A percentile compares a stretch with the other conserved stretches of the same genome.
These are phyloP conservation scores for Forsythia viridissima DNA, from an alignment of 257 asterid genomes.

Conservation along the genomic window DNA sequence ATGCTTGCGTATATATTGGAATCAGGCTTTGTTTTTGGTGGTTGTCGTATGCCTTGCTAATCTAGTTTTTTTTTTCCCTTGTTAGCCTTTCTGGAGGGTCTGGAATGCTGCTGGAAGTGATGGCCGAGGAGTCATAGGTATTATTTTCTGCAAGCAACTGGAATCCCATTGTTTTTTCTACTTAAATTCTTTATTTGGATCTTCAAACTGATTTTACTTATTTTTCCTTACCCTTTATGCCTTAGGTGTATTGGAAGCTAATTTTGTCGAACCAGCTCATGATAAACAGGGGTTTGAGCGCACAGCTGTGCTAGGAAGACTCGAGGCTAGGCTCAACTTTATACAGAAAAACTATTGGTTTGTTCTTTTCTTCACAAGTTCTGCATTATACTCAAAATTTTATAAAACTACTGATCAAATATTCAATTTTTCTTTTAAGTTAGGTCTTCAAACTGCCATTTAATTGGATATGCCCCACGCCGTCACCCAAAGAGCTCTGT, in stretches of 20 bases:
- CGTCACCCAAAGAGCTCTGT: slow-evolving; percentile 30
- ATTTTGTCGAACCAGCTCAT: slow-evolving; percentile 80
- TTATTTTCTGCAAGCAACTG: neutral
- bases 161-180: neutral
- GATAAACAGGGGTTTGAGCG: slow-evolving; percentile 81
- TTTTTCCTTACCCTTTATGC: neutral
- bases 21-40: no score
- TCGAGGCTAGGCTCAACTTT: slow-evolving; percentile 42
- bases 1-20: neutral
- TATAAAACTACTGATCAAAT: neutral
- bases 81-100: slow-evolving; percentile 89
- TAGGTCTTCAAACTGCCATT: slow-evolving; percentile 58
- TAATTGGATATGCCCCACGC: slow-evolving; percentile 63
- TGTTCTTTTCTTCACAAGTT: slow-evolving; percentile 7
- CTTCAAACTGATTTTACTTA: neutral
- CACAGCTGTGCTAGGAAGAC: slow-evolving; percentile 50
- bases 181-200: neutral
- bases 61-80: neutral
- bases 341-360: slow-evolving; percentile 66
- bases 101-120: slow-evolving; percentile 92
- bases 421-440: neutral
- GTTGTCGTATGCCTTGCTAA: no score
- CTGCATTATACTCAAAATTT: neutral
- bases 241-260: slow-evolving; percentile 65
- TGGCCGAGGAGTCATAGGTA: slow-evolving; percentile 86